phyloP scores from a whole-genome alignment of 352 stramenopile species.

The Phytophthora constricta region DNA sequence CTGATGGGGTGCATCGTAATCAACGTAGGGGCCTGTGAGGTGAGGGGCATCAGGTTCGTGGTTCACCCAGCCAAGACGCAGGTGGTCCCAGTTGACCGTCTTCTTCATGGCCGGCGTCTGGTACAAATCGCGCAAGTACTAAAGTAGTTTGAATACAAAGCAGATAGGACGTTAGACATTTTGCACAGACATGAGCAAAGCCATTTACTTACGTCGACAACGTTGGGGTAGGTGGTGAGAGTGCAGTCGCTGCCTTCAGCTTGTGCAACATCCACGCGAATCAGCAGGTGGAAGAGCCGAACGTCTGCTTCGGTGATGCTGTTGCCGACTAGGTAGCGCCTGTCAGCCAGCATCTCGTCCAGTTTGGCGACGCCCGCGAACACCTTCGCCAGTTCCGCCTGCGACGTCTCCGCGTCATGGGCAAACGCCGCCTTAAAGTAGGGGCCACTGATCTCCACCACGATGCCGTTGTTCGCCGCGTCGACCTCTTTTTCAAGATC shows the following conservation, averaged over 20 bases:
- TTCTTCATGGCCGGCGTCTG: slow-evolving; percentile 69
- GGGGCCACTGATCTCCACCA: background rate
- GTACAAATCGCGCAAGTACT: slow-evolving; percentile 66
- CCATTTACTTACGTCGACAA: slow-evolving; percentile 28
- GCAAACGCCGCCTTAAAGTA: background rate
- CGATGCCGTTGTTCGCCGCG: slow-evolving; percentile 68
- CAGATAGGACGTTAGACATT: too few species aligned
- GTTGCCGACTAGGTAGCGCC: slow-evolving; percentile 25
- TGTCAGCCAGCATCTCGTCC: slow-evolving; percentile 24
- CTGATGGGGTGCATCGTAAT: too few species aligned
- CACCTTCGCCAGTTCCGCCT: slow-evolving; percentile 4
- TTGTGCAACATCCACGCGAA: slow-evolving; percentile 27
- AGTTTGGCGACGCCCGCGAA: slow-evolving; percentile 36
- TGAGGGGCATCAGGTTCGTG: too few species aligned
- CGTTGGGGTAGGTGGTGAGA: slow-evolving; percentile 54
- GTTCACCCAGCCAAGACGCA: too few species aligned
- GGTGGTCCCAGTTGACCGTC: slow-evolving; percentile 86
- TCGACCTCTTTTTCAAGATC: slow-evolving; percentile 62
- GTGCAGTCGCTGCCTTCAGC: slow-evolving; percentile 30
- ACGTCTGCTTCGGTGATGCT: slow-evolving; percentile 45
- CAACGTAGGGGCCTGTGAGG: too few species aligned
- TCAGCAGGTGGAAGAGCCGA: slow-evolving; percentile 37
- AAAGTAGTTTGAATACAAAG: background rate
- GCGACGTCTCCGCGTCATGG: background rate
- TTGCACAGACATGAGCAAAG: background rate